phyloP scores from a whole-genome alignment of 1,139 yeast species.

The Geotrichum citri-aurantii region DNA sequence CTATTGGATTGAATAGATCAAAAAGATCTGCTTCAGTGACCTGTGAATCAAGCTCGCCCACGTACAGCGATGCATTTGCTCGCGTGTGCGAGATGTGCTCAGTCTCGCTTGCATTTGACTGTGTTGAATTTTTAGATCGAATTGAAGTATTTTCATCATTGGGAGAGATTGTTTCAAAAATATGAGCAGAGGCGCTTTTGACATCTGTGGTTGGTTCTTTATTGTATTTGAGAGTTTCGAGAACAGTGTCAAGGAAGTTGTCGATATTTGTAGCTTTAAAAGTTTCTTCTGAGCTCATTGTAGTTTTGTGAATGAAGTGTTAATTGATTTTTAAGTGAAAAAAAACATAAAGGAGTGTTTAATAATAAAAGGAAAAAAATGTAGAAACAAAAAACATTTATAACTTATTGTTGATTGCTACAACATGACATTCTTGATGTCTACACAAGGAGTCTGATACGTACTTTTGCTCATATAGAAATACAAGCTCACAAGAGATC shows the following conservation, averaged over 20 bases:
- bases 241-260: not conserved
- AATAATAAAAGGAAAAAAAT: not conserved
- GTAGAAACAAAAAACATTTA: not conserved
- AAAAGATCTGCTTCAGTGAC: constrained; percentile 92
- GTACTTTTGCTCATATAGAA: no score
- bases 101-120: constrained; percentile 28
- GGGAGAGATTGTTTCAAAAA: not conserved
- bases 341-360: no score
- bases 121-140: constrained; percentile 26
- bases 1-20: constrained; percentile 90
- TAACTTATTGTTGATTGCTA: not conserved
- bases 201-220: not conserved
- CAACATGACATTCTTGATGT: not conserved
- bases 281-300: not conserved
- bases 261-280: not conserved
- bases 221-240: not conserved
- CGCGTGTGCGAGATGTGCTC: constrained; percentile 36
- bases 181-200: not conserved
- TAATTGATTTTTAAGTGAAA: no score
- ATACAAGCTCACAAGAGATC: not conserved
- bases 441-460: not conserved
- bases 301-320: not conserved
- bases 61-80: constrained; percentile 80
- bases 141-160: constrained; percentile 11
- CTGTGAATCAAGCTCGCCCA: constrained; percentile 90